These are phyloP conservation scores for Xylaria acuta DNA, from an alignment of 495 filamentous ascomycete species.

Conservation along the genomic window DNA sequence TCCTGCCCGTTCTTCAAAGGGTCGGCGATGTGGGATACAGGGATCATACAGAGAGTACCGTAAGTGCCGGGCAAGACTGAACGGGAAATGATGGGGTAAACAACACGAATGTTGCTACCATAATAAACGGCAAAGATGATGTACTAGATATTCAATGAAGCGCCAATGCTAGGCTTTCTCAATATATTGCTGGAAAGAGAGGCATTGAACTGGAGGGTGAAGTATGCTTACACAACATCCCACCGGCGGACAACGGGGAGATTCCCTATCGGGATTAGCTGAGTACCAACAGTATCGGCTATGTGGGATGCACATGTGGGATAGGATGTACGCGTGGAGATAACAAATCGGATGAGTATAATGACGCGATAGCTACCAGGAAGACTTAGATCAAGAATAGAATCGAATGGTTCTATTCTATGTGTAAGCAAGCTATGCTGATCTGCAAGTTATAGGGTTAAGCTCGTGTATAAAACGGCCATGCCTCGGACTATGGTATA, in stretches of 20 bases:
- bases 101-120: neutral
- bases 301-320: constrained; percentile 22
- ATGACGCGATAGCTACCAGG: neutral
- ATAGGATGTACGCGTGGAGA: neutral
- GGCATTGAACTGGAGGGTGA: neutral
- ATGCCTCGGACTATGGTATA: neutral
- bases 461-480: neutral
- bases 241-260: neutral
- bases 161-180: neutral
- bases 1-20: neutral
- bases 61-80: neutral
- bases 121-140: neutral
- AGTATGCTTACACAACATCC: constrained; percentile 19
- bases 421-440: neutral
- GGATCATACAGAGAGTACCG: neutral
- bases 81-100: neutral
- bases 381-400: neutral
- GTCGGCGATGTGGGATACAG: constrained; percentile 20
- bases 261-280: constrained; percentile 6
- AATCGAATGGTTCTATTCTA: too few relatives aligned
- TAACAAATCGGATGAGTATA: neutral
- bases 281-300: neutral
- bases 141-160: neutral
- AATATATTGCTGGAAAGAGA: neutral
- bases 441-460: neutral